A percentile compares a stretch with the other conserved stretches of the same genome.
Evolutionary conservation across 2,329 filamentous ascomycete species (phyloP).

Genomic region (Bimuria novae-zelandiae): DNA sequence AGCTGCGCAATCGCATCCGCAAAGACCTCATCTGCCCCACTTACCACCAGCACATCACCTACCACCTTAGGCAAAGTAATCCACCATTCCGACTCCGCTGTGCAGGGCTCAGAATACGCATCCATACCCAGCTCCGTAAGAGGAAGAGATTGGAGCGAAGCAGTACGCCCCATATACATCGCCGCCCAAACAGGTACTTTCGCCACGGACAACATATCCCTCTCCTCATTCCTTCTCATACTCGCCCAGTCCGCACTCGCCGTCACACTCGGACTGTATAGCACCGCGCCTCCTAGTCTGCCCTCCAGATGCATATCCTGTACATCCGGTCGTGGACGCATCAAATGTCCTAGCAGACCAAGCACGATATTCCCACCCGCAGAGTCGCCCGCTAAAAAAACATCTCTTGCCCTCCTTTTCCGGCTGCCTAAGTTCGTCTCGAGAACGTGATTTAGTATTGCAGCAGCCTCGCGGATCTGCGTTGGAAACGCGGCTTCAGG

Average conservation of each 20-base stretch:
- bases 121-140: slow-evolving; percentile 14
- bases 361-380: slow-evolving; percentile 26
- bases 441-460: slow-evolving; percentile 23
- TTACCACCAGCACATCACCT: slow-evolving; percentile 14
- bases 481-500: slow-evolving; percentile 28
- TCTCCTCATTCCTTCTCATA: slow-evolving; percentile 14
- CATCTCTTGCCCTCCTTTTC: background rate
- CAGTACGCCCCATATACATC: slow-evolving; percentile 20
- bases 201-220: slow-evolving; percentile 14
- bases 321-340: slow-evolving; percentile 29
- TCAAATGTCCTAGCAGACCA: slow-evolving; percentile 28
- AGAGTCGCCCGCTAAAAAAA: slow-evolving; percentile 26
- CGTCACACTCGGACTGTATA: slow-evolving; percentile 22
- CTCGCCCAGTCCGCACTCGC: slow-evolving; percentile 21
- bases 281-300: slow-evolving; percentile 11
- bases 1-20: slow-evolving; percentile 15
- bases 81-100: slow-evolving; percentile 12
- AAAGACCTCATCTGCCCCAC: slow-evolving; percentile 17
- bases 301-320: slow-evolving; percentile 14
- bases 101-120: slow-evolving; percentile 19
- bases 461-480: slow-evolving; percentile 25
- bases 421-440: slow-evolving; percentile 17
- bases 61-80: slow-evolving; percentile 15
- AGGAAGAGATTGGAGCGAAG: slow-evolving; percentile 9
- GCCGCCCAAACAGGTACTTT: slow-evolving; percentile 20